Conservation (phyloP, 129 eudicot species). For the Heracleum sosnowskyi region DNA sequence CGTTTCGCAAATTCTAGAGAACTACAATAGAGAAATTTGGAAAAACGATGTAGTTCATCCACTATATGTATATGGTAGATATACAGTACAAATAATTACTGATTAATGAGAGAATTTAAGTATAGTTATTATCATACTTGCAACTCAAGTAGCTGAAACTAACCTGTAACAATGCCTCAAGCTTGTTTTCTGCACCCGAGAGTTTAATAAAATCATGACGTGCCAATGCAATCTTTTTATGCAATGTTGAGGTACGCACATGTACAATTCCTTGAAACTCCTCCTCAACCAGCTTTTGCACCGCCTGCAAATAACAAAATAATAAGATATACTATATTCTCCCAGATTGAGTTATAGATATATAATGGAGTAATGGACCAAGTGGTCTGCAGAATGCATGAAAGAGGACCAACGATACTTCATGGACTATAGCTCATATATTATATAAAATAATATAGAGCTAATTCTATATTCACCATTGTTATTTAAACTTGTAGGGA, state of each 20-base stretch:
- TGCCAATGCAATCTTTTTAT: constrained; percentile 86
- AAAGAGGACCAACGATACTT: background rate
- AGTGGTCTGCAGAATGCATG: background rate
- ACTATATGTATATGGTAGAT: background rate
- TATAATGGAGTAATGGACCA: background rate
- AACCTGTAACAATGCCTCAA: constrained; percentile 92
- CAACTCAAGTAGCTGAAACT: constrained; percentile 6
- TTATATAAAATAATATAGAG: background rate
- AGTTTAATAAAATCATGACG: constrained; percentile 94
- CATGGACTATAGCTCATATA: background rate
- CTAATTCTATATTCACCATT: background rate
- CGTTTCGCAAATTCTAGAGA: too few relatives aligned
- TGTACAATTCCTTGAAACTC: constrained; percentile 88
- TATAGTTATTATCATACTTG: background rate
- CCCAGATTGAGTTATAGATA: background rate
- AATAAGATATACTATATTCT: background rate
- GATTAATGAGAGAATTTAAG: background rate
- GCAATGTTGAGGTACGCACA: constrained; percentile 81
- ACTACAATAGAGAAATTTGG: too few relatives aligned
- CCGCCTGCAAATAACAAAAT: constrained; percentile 39
- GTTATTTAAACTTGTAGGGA: background rate
- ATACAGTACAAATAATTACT: background rate
- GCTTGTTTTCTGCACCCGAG: constrained; percentile 87
- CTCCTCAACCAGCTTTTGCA: constrained; percentile 85
- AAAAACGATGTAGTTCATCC: background rate